These are phyloP conservation scores for Oidiodendron maius DNA, from an alignment of 495 filamentous ascomycete genomes.

Conservation along the genomic window DNA sequence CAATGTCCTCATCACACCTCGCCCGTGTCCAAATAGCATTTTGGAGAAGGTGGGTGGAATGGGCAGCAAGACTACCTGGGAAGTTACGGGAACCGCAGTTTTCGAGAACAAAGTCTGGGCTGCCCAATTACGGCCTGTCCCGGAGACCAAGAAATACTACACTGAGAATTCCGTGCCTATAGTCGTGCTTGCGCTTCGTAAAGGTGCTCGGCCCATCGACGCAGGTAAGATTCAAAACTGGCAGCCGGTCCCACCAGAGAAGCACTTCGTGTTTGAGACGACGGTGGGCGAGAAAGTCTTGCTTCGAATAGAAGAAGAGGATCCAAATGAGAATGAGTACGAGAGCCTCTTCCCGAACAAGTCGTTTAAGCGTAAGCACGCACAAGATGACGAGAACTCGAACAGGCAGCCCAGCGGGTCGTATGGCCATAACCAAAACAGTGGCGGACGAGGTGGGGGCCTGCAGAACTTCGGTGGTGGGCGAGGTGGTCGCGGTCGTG, in stretches of 20 bases:
- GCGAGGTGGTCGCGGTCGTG: constrained; percentile 35
- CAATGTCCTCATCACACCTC: constrained; percentile 80
- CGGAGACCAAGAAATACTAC: constrained; percentile 54
- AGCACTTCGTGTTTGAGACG: constrained; percentile 64
- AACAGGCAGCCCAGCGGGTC: constrained; percentile 20
- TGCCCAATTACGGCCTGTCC: constrained; percentile 67
- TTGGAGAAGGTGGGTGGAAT: constrained; percentile 80
- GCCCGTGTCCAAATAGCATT: constrained; percentile 59
- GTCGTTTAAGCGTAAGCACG: constrained; percentile 49
- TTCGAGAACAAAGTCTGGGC: constrained; percentile 85
- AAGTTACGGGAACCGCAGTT: constrained; percentile 67
- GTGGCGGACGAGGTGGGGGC: constrained; percentile 28
- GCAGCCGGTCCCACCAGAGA: constrained; percentile 66
- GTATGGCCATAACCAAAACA: constrained; percentile 23
- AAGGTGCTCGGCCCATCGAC: constrained; percentile 69
- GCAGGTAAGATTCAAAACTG: constrained; percentile 79
- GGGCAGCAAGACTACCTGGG: constrained; percentile 74
- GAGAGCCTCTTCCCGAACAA: constrained; percentile 52
- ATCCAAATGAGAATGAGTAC: constrained; percentile 46
- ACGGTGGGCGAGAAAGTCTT: constrained; percentile 81
- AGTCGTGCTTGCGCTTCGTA: constrained; percentile 70
- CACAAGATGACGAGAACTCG: constrained; percentile 37
- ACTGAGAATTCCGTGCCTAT: constrained; percentile 68
- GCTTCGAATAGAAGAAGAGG: constrained; percentile 71
- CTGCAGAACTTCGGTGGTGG: constrained; percentile 39